phyloP scores from a whole-genome alignment of 441 rosid species.

The Hura crepitans region DNA sequence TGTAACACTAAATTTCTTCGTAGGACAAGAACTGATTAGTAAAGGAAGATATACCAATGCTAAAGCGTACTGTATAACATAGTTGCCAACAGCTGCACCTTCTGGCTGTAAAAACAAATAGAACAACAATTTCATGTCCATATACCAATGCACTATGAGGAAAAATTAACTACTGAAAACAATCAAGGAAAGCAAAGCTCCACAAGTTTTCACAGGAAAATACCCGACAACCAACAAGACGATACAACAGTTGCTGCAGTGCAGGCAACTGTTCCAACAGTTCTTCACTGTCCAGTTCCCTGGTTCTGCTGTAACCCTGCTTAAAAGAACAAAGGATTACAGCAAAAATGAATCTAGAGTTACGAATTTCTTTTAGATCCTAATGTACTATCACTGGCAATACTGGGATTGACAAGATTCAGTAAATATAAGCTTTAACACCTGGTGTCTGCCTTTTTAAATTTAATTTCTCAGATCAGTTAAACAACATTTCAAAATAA shows the following conservation, averaged over 20 bases:
- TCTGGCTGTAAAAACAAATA: slow-evolving; percentile 66
- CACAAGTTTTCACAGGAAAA: slow-evolving; percentile 12
- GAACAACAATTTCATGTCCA: slow-evolving; percentile 14
- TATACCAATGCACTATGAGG: slow-evolving; percentile 3
- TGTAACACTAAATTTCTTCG: background rate
- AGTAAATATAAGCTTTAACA: slow-evolving; percentile 3
- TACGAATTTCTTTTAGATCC: background rate
- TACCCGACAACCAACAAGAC: slow-evolving; percentile 96
- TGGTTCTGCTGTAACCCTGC: slow-evolving; percentile 86
- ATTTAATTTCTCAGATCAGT: background rate
- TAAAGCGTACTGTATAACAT: slow-evolving; percentile 89
- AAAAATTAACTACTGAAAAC: slow-evolving; percentile 2
- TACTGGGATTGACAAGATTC: slow-evolving; percentile 4
- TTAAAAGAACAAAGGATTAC: slow-evolving; percentile 20
- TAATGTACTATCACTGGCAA: no score
- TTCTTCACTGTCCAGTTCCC: slow-evolving; percentile 80
- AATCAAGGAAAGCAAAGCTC: slow-evolving; percentile 7
- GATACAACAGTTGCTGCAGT: slow-evolving; percentile 79
- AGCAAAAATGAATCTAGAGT: background rate
- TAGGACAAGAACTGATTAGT: slow-evolving; percentile 11
- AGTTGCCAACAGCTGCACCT: slow-evolving; percentile 84
- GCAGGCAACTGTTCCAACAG: slow-evolving; percentile 87
- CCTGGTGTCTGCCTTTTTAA: background rate
- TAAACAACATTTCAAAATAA: background rate
- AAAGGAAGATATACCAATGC: slow-evolving; percentile 59